phyloP scores from a whole-genome alignment of 208 protist genomes.

The Perkinsela sp. region DNA sequence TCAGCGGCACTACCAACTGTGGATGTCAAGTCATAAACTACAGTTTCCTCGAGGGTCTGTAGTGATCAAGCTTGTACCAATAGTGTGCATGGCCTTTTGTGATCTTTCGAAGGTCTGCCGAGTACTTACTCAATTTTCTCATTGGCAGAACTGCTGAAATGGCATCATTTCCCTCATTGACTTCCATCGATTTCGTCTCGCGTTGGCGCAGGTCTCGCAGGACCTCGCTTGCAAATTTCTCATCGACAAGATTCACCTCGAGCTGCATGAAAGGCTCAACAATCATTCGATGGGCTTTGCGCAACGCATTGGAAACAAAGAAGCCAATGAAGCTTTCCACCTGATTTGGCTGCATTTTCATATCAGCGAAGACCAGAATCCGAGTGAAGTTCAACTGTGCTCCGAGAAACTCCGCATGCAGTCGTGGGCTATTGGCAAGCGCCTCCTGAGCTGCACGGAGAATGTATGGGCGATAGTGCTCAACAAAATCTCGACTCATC shows the following conservation, averaged over 20 bases:
- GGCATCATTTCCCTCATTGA: conserved; percentile 35
- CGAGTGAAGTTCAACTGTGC: not conserved
- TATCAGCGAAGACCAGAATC: not conserved
- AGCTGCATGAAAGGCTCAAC: conserved; percentile 60
- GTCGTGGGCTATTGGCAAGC: not conserved
- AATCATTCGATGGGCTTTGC: conserved; percentile 9
- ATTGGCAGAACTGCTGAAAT: conserved; percentile 34
- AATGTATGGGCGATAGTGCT: not conserved
- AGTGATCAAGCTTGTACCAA: conserved; percentile 27
- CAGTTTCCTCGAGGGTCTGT: too few relatives aligned
- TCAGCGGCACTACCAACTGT: too few relatives aligned
- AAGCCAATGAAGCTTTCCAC: not conserved
- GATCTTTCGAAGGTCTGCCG: conserved; percentile 42
- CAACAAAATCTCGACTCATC: not conserved
- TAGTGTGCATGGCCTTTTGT: conserved; percentile 57
- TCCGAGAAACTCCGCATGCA: not conserved
- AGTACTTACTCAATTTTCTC: conserved; percentile 43
- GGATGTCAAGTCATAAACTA: too few relatives aligned
- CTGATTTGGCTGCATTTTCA: not conserved
- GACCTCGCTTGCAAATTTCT: conserved; percentile 26
- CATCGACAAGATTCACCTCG: conserved; percentile 41
- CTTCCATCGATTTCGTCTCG: conserved; percentile 30
- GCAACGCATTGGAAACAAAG: not conserved
- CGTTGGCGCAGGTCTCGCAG: conserved; percentile 38
- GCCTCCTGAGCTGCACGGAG: not conserved